Conservation (phyloP, 441 rosid species). For the Breynia disticha region DNA sequence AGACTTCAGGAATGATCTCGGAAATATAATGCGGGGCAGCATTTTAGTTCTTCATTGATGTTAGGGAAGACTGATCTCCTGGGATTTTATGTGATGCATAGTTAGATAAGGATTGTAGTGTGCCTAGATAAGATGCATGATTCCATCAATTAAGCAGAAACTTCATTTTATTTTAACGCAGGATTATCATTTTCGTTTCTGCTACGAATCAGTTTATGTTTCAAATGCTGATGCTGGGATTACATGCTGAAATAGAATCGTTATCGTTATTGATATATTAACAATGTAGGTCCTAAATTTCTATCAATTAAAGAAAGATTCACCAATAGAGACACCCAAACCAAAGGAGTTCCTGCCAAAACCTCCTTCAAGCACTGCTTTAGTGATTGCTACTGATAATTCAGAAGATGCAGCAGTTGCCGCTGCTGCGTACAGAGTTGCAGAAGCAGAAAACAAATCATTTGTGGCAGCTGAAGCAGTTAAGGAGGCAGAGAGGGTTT, state of each 20-base stretch:
- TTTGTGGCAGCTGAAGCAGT: constrained; percentile 57
- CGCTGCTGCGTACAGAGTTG: constrained; percentile 42
- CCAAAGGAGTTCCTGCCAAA: constrained; percentile 29
- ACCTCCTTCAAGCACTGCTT: constrained; percentile 16
- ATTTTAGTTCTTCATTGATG: constrained; percentile 5
- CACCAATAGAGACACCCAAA: constrained; percentile 23
- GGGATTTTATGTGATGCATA: neutral
- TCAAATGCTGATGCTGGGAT: neutral
- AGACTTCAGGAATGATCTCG: neutral
- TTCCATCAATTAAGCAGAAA: neutral
- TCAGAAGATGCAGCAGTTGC: constrained; percentile 37
- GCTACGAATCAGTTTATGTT: neutral
- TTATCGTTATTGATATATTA: neutral
- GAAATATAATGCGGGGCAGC: neutral
- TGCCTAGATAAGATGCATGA: neutral
- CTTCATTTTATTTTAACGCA: too few relatives aligned
- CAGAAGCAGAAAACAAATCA: constrained; percentile 59
- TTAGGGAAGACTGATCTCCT: neutral
- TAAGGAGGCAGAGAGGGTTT: constrained; percentile 51
- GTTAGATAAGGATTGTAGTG: neutral
- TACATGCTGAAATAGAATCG: constrained; percentile 4
- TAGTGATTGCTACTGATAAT: constrained; percentile 18
- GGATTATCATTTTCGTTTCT: too few relatives aligned
- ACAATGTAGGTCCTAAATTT: constrained; percentile 38
- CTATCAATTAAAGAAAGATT: constrained; percentile 32